Evolutionary conservation across 2,329 filamentous ascomycete species (phyloP).

Genomic region (Clarireedia sp.): DNA sequence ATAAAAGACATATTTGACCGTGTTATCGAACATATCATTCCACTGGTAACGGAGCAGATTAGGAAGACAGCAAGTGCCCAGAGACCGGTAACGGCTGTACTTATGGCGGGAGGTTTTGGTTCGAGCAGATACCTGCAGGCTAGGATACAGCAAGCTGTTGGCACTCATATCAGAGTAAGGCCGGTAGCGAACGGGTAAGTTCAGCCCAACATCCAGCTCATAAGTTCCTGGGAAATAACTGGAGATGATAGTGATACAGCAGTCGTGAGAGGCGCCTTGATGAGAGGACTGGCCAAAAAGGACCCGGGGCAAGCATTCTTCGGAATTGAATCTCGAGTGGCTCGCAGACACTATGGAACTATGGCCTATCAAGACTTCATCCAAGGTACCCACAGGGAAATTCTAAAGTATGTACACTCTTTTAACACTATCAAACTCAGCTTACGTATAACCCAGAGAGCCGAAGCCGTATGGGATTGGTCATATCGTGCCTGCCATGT

Average conservation of each 20-base stretch:
- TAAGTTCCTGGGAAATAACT: too few relatives aligned
- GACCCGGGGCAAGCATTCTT: background rate
- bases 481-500: background rate
- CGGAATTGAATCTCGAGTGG: background rate
- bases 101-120: constrained; percentile 1
- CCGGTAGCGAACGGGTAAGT: background rate
- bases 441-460: background rate
- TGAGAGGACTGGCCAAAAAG: background rate
- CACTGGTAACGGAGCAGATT: background rate
- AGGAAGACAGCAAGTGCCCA: background rate
- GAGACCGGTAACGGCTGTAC: background rate
- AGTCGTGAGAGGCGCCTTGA: background rate
- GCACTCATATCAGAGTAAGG: background rate
- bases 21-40: background rate
- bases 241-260: background rate
- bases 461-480: background rate
- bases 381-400: background rate
- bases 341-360: background rate
- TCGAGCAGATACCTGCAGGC: background rate
- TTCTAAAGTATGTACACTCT: background rate
- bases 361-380: background rate
- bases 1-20: background rate
- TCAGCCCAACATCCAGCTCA: background rate
- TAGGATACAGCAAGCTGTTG: background rate
- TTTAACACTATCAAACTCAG: too few relatives aligned